These are phyloP conservation scores for Myrmaecium sp. DNA, from an alignment of 2,329 filamentous ascomycete species.

Conservation along the genomic window DNA sequence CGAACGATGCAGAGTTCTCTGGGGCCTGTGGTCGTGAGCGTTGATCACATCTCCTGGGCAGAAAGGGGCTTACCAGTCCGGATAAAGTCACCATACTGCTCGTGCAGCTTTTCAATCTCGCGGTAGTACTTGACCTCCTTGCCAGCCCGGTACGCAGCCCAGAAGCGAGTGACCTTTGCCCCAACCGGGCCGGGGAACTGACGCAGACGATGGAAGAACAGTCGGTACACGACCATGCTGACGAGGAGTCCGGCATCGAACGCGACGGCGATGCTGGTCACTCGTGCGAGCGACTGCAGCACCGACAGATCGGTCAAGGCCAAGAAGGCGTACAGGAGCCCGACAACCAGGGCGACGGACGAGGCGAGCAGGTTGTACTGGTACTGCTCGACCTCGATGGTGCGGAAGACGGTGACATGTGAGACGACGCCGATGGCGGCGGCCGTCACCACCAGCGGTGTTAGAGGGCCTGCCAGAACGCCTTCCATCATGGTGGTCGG, in stretches of 20 bases:
- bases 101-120: slow-evolving; percentile 10
- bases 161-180: slow-evolving; percentile 21
- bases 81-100: slow-evolving; percentile 16
- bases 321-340: too few species aligned
- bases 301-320: too few species aligned
- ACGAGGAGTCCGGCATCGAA: slow-evolving; percentile 6
- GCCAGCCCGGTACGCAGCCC: slow-evolving; percentile 13
- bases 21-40: slow-evolving; percentile 8
- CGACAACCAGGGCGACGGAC: too few species aligned
- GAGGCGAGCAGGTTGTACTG: too few species aligned
- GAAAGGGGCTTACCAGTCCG: slow-evolving; percentile 10
- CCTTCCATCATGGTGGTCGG: too few species aligned
- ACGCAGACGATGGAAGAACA: slow-evolving; percentile 23
- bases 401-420: too few species aligned
- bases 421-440: too few species aligned
- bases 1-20: slow-evolving; percentile 15
- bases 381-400: too few species aligned
- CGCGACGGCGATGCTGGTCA: neutral
- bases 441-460: too few species aligned
- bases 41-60: neutral
- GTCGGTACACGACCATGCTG: slow-evolving; percentile 23
- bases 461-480: too few species aligned
- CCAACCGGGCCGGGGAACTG: slow-evolving; percentile 23
- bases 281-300: slow-evolving; percentile 5
- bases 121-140: slow-evolving; percentile 12